Evolutionary conservation across 177 flowering plant species (phyloP).

Genomic region (Tripterygium wilfordii): DNA sequence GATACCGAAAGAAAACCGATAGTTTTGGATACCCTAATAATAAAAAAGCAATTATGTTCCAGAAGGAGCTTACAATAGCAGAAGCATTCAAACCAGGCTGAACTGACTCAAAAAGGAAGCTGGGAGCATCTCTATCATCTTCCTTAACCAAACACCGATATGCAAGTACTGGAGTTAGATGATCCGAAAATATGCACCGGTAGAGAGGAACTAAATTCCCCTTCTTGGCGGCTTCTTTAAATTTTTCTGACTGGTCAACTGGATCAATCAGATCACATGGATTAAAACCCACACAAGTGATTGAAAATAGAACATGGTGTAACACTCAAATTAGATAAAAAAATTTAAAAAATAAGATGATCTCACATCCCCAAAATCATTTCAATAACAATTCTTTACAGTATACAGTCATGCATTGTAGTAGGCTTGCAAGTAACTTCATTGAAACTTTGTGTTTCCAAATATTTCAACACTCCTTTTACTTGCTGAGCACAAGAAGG

Average conservation of each 20-base stretch:
- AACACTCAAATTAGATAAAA: too few relatives aligned
- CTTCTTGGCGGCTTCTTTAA: constrained; percentile 55
- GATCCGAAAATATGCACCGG: constrained; percentile 71
- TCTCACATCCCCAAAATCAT: too few relatives aligned
- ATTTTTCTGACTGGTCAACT: constrained; percentile 39
- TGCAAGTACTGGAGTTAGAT: constrained; percentile 80
- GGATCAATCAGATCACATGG: neutral
- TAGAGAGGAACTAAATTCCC: constrained; percentile 71
- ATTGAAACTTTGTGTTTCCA: too few relatives aligned
- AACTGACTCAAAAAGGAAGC: constrained; percentile 79
- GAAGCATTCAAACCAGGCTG: constrained; percentile 55
- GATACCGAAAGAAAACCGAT: constrained; percentile 6
- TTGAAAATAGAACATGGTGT: too few relatives aligned
- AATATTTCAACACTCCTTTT: too few relatives aligned
- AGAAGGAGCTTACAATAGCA: constrained; percentile 39
- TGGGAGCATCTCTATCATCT: constrained; percentile 82
- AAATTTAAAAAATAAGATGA: too few relatives aligned
- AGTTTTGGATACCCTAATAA: too few relatives aligned
- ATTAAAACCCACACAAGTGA: too few relatives aligned
- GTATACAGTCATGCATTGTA: too few relatives aligned
- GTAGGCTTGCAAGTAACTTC: too few relatives aligned
- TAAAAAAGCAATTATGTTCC: neutral
- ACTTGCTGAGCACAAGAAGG: too few relatives aligned
- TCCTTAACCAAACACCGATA: constrained; percentile 86
- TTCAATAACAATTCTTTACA: too few relatives aligned